These are phyloP conservation scores for Cenchrus purpureus DNA, from an alignment of 176 grass and related monocot genomes.

Conservation along the genomic window DNA sequence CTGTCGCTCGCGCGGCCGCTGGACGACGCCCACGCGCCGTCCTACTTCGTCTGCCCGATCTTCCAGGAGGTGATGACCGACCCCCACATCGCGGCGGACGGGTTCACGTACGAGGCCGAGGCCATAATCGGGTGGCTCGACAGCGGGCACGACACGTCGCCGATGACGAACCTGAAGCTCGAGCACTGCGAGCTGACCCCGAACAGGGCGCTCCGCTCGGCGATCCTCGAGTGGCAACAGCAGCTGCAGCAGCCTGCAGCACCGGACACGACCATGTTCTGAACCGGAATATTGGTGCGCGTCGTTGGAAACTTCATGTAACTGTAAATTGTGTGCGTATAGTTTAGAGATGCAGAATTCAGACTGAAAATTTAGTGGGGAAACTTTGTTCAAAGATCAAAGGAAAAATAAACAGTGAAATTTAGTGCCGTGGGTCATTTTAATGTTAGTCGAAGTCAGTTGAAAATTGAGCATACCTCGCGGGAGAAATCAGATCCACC, in stretches of 20 bases:
- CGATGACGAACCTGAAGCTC: conserved; percentile 68
- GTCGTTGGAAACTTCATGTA: background rate
- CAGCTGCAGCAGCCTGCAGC: background rate
- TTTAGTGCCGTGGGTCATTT: too few species aligned
- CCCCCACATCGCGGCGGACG: conserved; percentile 57
- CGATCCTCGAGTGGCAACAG: conserved; percentile 64
- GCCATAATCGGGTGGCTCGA: conserved; percentile 64
- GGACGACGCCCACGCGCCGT: conserved; percentile 29
- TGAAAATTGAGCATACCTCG: too few species aligned
- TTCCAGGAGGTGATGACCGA: conserved; percentile 69
- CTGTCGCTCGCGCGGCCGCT: background rate
- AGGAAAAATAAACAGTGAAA: background rate
- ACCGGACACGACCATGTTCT: background rate
- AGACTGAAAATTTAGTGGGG: too few species aligned
- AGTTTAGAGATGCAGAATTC: background rate
- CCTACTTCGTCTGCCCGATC: conserved; percentile 48
- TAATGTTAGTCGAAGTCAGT: too few species aligned
- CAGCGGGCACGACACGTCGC: conserved; percentile 58
- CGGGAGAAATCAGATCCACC: too few species aligned
- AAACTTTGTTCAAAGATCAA: background rate
- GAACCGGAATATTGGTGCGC: too few species aligned
- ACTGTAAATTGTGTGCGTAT: background rate
- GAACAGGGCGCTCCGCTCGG: conserved; percentile 60
- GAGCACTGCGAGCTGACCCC: conserved; percentile 56
- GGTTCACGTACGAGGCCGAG: conserved; percentile 74